Evolutionary conservation across 371 early-diverging fungal species (phyloP).

Genomic region (Basidiobolus meristosporus): DNA sequence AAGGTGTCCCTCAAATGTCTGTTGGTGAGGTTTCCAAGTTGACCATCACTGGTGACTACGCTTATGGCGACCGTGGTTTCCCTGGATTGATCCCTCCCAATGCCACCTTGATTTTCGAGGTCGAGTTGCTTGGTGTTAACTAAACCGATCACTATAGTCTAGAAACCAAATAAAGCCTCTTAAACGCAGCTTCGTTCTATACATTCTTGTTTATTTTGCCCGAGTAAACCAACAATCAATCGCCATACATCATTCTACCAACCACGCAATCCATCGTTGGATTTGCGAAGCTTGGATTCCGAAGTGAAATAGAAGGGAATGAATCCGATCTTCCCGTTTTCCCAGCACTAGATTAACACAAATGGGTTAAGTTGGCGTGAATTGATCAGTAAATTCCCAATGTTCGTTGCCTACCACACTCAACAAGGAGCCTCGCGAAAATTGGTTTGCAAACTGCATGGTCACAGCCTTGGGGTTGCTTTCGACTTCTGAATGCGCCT

Average conservation of each 20-base stretch:
- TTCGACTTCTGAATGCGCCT: not conserved
- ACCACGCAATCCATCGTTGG: too few relatives aligned
- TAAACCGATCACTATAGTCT: too few relatives aligned
- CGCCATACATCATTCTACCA: too few relatives aligned
- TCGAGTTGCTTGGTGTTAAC: constrained; percentile 9
- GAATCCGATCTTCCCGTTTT: not conserved
- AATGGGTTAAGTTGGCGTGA: not conserved
- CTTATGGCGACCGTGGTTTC: constrained; percentile 45
- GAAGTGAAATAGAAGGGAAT: not conserved
- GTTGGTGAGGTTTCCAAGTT: constrained; percentile 49
- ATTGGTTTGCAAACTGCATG: not conserved
- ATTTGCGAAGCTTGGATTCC: too few relatives aligned
- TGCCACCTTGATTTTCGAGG: constrained; percentile 68
- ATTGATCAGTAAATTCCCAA: not conserved
- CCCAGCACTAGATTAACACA: not conserved
- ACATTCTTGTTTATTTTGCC: too few relatives aligned
- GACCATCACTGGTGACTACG: constrained; percentile 53
- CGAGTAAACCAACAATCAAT: too few relatives aligned
- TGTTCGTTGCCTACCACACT: not conserved
- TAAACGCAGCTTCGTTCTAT: too few relatives aligned
- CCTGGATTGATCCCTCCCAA: constrained; percentile 62
- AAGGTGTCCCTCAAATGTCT: constrained; percentile 71
- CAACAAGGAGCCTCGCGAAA: not conserved
- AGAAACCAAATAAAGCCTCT: too few relatives aligned
- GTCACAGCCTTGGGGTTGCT: not conserved